Base-by-base conservation (phyloP, 345 rosid genomes). In the Dimocarpus longan region DNA sequence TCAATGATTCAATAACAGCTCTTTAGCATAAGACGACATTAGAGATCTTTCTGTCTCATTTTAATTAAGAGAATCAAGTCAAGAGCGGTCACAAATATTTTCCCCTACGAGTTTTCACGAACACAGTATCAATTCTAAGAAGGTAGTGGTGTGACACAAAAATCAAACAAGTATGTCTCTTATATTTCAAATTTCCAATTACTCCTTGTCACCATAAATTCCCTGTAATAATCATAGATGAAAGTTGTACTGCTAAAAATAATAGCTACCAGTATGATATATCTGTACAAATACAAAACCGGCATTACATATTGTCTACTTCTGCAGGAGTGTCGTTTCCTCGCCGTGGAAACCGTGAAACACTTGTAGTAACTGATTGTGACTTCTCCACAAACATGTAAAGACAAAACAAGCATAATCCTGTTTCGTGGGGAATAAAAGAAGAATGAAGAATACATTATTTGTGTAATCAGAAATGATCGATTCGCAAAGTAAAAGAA, bases 351-450 rank as follows among this genome's bases (percentile, higher is more conserved):
- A 87, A 71, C 79, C 76, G 63, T 10, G 89, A 85, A 16, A 85
- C 46, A 26, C 79, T 57, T 15, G 78, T 74, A 73, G 86, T 83
- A 84, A 86, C 75, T 44, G 89, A 81, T 64, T 85, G 90, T 1
- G 89, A 88, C 83, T 68, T 88, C 85, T 90, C 91, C 7, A 87
- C 89, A 46, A 93, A 80, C 85, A 87, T 87, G 87, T 86, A 92
- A 62, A 92, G 85, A 80, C 97, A 95, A 88, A 94, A 93, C 76
- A 92, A 74, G 86, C 94, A 93, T 46, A 92, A 82, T 68, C 97
- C 97, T 95, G 92, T 78, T 75, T 52, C 74, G 39, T n/a, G n/a
- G n/a, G n/a, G n/a, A n/a, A n/a, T n/a, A n/a, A n/a, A n/a, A n/a
- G n/a, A n/a, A n/a, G n/a, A n/a, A n/a, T n/a, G n/a, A n/a, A n/a